Conservation (phyloP, 371 early-diverging fungal genomes). For the Apophysomyces variabilis region DNA sequence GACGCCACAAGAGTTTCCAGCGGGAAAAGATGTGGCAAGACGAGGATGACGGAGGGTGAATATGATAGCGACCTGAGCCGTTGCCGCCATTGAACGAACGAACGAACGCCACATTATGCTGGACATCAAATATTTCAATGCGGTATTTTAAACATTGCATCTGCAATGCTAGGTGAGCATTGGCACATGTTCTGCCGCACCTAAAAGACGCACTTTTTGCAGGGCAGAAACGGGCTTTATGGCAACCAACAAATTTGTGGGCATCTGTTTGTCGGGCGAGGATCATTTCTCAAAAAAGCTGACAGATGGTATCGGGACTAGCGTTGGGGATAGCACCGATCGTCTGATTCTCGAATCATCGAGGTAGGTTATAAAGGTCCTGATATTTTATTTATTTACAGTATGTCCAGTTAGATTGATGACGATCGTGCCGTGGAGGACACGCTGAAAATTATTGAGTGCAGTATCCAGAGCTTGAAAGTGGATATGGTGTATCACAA, state of each 20-base stretch:
- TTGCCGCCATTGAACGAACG: background rate
- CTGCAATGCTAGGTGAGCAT: constrained; percentile 13
- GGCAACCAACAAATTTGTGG: constrained; percentile 12
- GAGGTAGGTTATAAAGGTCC: constrained; percentile 6
- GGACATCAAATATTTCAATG: constrained; percentile 4
- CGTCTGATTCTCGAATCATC: constrained; percentile 12
- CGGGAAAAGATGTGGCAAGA: too few relatives aligned
- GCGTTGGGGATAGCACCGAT: constrained; percentile 9
- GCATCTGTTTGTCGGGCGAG: constrained; percentile 10
- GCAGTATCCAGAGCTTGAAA: constrained; percentile 17
- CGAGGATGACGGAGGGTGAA: too few relatives aligned
- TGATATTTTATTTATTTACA: background rate
- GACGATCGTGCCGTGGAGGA: constrained; percentile 14
- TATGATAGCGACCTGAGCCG: background rate
- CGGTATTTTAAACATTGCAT: constrained; percentile 1
- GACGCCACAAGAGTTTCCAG: too few relatives aligned
- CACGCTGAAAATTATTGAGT: constrained; percentile 16
- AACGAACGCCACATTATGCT: background rate
- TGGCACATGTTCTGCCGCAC: background rate
- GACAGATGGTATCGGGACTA: constrained; percentile 9
- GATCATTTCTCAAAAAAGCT: constrained; percentile 11
- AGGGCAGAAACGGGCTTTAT: constrained; percentile 14
- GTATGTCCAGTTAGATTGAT: constrained; percentile 12
- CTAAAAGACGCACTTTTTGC: background rate
- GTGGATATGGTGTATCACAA: constrained; percentile 11